Conservation (phyloP, 2,329 filamentous ascomycete genomes). For the Pseudocercospora fijiensis region DNA sequence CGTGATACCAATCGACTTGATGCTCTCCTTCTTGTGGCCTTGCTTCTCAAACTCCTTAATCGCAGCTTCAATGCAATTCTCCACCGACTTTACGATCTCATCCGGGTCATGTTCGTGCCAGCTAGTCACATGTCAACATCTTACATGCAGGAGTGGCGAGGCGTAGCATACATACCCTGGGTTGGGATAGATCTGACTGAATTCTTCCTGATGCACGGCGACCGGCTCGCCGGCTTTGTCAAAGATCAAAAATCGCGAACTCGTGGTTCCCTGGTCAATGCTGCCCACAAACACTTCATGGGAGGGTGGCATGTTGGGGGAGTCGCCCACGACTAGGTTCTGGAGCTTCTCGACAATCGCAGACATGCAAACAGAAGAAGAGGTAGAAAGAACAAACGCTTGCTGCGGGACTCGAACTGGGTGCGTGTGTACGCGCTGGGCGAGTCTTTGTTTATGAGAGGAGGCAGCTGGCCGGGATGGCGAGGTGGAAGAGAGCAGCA, state of each 20-base stretch:
- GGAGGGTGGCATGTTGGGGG: neutral
- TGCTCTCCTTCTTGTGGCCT: slow-evolving; percentile 66
- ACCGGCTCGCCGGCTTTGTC: slow-evolving; percentile 74
- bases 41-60: slow-evolving; percentile 68
- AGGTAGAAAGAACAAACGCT: slow-evolving; percentile 9
- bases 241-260: slow-evolving; percentile 87
- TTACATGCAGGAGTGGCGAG: neutral
- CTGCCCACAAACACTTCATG: slow-evolving; percentile 72
- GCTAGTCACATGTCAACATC: slow-evolving; percentile 46
- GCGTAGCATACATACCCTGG: slow-evolving; percentile 64
- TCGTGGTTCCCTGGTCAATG: slow-evolving; percentile 89
- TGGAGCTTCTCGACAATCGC: neutral
- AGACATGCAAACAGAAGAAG: neutral
- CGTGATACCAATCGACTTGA: slow-evolving; percentile 79
- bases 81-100: slow-evolving; percentile 72
- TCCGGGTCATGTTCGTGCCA: slow-evolving; percentile 88
- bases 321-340: neutral
- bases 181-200: slow-evolving; percentile 78
- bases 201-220: slow-evolving; percentile 82
- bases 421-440: slow-evolving; percentile 1
- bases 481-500: slow-evolving; percentile 9
- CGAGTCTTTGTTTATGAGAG: slow-evolving; percentile 16
- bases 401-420: slow-evolving; percentile 8
- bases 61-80: slow-evolving; percentile 76
- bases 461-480: neutral